These are phyloP conservation scores for Flaveria robusta DNA, from an alignment of 129 eudicot genomes.

Conservation along the genomic window DNA sequence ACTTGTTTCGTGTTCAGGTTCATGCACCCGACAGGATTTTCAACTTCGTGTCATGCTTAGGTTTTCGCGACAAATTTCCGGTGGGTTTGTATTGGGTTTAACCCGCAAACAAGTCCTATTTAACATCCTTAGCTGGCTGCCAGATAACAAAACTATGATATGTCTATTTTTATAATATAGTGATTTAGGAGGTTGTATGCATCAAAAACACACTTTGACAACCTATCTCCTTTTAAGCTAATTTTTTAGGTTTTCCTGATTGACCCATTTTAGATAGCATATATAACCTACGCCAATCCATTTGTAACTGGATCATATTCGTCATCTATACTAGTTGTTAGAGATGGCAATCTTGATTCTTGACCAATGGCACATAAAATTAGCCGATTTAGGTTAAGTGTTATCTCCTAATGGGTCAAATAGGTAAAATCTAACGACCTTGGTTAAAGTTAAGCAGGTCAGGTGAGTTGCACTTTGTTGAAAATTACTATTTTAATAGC, in stretches of 20 bases:
- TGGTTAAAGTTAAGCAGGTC: neutral
- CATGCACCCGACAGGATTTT: too few relatives aligned
- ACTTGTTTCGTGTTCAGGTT: too few relatives aligned
- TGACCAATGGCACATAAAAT: neutral
- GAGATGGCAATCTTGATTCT: neutral
- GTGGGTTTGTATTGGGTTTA: too few relatives aligned
- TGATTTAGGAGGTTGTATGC: neutral
- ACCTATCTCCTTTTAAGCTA: neutral
- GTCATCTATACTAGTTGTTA: neutral
- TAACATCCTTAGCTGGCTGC: too few relatives aligned
- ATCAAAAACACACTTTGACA: neutral
- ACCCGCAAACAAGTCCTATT: too few relatives aligned
- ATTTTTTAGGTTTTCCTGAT: neutral
- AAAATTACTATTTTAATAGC: neutral
- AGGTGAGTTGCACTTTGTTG: neutral
- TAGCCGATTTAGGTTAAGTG: neutral
- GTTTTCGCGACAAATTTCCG: too few relatives aligned
- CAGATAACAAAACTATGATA: neutral
- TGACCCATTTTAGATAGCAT: neutral
- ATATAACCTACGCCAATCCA: neutral
- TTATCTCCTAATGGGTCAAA: neutral
- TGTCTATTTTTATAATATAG: neutral
- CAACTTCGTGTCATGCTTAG: too few relatives aligned
- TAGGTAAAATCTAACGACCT: neutral
- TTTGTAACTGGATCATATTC: neutral